Conservation (phyloP, 140 eudicot species). For the Oenanthe javanica region DNA sequence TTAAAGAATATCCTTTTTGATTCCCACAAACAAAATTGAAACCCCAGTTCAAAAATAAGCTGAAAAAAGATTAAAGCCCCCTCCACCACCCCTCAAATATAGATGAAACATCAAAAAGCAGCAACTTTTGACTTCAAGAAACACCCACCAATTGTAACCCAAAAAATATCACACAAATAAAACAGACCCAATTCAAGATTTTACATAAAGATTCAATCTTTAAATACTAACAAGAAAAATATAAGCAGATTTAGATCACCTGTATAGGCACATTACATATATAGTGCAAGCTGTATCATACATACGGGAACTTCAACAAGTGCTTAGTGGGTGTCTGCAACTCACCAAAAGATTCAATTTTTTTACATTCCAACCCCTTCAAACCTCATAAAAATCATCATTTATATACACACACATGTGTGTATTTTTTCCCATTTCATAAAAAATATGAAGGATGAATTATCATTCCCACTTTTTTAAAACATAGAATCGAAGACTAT, state of each 20-base stretch:
- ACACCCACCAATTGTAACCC: conserved; percentile 9
- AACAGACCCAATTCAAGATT: too few species aligned
- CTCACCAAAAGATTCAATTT: conserved; percentile 15
- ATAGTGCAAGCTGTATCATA: conserved; percentile 14
- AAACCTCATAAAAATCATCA: conserved; percentile 12
- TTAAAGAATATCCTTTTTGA: neutral
- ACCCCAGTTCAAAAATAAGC: conserved; percentile 10
- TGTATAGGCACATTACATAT: conserved; percentile 12
- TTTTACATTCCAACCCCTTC: conserved; percentile 25
- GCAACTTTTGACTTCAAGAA: conserved; percentile 10
- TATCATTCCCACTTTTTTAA: conserved; percentile 24
- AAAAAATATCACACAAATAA: conserved; percentile 11
- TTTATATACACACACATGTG: neutral
- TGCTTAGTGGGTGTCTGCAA: conserved; percentile 22
- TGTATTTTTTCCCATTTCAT: neutral
- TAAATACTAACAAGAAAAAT: conserved; percentile 10
- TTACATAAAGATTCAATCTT: conserved; percentile 8
- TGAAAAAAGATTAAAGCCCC: neutral
- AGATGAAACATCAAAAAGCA: conserved; percentile 11
- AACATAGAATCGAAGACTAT: conserved; percentile 31
- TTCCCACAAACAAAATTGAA: conserved; percentile 1
- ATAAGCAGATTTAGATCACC: conserved; percentile 35
- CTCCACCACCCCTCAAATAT: conserved; percentile 5
- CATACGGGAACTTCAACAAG: conserved; percentile 16
- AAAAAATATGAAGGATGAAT: conserved; percentile 3